Evolutionary conservation across 2,329 filamentous ascomycete genomes (phyloP).

Genomic region (Pseudogymnoascus sp.): DNA sequence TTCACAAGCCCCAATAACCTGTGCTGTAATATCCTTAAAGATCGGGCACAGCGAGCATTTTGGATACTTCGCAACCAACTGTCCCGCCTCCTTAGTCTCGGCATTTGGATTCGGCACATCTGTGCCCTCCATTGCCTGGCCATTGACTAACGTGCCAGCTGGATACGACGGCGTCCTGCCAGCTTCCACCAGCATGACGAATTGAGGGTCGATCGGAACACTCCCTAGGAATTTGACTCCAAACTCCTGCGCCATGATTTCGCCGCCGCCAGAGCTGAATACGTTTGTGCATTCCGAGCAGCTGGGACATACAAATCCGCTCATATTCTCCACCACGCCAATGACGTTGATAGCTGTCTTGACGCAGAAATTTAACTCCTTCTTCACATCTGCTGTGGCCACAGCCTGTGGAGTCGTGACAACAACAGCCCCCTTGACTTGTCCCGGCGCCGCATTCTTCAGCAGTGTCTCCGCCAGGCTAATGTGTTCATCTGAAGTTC

Average conservation of each 20-base stretch:
- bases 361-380: conserved; percentile 81
- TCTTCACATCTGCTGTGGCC: conserved; percentile 77
- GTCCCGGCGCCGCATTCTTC: conserved; percentile 50
- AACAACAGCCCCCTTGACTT: conserved; percentile 80
- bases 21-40: conserved; percentile 56
- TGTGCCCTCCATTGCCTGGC: conserved; percentile 34
- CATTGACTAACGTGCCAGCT: conserved; percentile 54
- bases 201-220: conserved; percentile 88
- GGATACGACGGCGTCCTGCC: conserved; percentile 57
- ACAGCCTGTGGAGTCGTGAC: conserved; percentile 96
- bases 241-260: conserved; percentile 83
- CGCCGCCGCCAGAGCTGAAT: conserved; percentile 83
- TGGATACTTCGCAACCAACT: conserved; percentile 63
- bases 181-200: conserved; percentile 79
- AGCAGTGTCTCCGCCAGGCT: conserved; percentile 82
- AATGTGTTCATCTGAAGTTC: conserved; percentile 95
- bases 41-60: conserved; percentile 62
- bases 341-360: conserved; percentile 78
- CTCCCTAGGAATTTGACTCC: conserved; percentile 74
- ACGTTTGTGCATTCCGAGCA: conserved; percentile 84
- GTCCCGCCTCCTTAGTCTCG: conserved; percentile 31
- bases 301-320: conserved; percentile 74
- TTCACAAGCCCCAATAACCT: conserved; percentile 34
- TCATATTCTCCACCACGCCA: conserved; percentile 96
- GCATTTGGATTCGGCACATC: conserved; percentile 23